These are phyloP conservation scores for Populus euphratica DNA, from an alignment of 345 rosid genomes.

Conservation along the genomic window DNA sequence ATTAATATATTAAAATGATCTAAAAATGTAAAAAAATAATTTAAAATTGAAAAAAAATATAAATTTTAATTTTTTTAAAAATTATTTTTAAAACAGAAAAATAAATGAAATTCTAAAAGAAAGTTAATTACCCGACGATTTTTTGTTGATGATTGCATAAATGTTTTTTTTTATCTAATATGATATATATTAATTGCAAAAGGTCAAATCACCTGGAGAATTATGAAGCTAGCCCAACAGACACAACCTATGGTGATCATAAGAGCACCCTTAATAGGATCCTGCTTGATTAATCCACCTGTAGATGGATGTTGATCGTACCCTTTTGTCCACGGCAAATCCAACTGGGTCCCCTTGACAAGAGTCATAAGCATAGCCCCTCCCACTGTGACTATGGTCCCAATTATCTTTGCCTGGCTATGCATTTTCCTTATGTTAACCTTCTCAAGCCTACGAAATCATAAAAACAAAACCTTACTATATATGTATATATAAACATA, in stretches of 20 bases:
- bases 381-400: conserved; percentile 77
- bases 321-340: conserved; percentile 66
- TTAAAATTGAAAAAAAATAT: too few relatives aligned
- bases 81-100: too few relatives aligned
- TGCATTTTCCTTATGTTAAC: conserved; percentile 48
- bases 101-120: too few relatives aligned
- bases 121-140: neutral
- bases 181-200: neutral
- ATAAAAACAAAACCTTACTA: too few relatives aligned
- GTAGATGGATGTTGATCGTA: conserved; percentile 18
- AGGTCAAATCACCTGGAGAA: conserved; percentile 47
- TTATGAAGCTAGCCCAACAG: conserved; percentile 61
- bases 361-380: conserved; percentile 92
- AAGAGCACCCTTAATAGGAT: conserved; percentile 56
- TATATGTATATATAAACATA: neutral
- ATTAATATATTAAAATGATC: too few relatives aligned
- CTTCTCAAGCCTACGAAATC: conserved; percentile 59
- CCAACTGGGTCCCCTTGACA: conserved; percentile 53
- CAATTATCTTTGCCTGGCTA: conserved; percentile 80
- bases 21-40: too few relatives aligned
- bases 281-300: conserved; percentile 23
- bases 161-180: neutral
- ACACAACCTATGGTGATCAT: conserved; percentile 47
- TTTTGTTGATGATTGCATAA: neutral
- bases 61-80: too few relatives aligned